Evolutionary conservation across 2,329 filamentous ascomycete species (phyloP), one percentile per base, ranked within the genome.

Genomic region (Botryosphaeria dothidea): DNA sequence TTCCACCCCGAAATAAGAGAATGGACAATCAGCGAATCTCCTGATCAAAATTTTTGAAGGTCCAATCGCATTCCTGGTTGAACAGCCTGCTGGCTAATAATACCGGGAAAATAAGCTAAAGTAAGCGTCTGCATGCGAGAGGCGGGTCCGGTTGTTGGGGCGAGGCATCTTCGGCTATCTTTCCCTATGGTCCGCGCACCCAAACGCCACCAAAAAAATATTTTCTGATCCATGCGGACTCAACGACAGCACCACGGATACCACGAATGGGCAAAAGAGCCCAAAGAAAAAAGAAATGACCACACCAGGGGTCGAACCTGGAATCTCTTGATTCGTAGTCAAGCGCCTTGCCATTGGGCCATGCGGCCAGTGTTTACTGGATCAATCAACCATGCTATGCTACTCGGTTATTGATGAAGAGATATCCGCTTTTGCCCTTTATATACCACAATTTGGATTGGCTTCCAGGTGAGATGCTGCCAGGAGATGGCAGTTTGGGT

Each of bases 291-390:
- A 49, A 27, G 23, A 13, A 41, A 41, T 66, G 64, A 64, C 64
- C 58, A 38, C 64, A 13, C n/a, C 58, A 63, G 64, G 64, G 38
- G n/a, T 65, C 52, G 43, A 75, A 76, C 74, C 74, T 72, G 70
- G 66, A 77, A 75, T 77, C 75, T 76, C 74, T 77, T 76, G 75
- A 77, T 77, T 78, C 78, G 78, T 80, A 81, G 79, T 80, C 78
- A 81, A 80, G 77, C 78, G 77, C 79, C 78, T 80, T 80, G 77
- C 78, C 78, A 80, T 80, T 80, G 78, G 78, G 78, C 79, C 79
- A 80, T 19, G 63, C 63, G 63, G 63, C 63, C 63, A 45, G 41
- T 65, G 21, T 17, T 46, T 19, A 19, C 2, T 31, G 15, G 7
- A 8, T 19, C 8, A 34, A 34, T 11, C 19, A 21, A 31, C 17